Conservation (phyloP, 148 eudicot genomes). For the Polygonum aviculare region DNA sequence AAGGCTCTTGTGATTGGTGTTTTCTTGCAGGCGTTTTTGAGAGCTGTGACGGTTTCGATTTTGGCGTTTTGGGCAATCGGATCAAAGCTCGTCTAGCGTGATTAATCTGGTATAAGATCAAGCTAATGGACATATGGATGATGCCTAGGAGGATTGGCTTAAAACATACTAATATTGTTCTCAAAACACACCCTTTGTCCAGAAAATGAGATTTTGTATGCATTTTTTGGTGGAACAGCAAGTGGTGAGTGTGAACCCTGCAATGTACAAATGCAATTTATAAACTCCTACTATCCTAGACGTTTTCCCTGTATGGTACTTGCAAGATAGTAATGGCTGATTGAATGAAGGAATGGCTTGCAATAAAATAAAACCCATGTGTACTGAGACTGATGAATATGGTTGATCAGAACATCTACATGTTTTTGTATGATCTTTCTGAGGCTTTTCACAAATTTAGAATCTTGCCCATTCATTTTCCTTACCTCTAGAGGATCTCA, state of each 20-base stretch:
- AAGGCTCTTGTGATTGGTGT: too few species aligned
- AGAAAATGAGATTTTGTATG: constrained; percentile 2
- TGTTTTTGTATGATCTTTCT: not conserved
- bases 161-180: not conserved
- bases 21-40: not conserved
- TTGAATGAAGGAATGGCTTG: not conserved
- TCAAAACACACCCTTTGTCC: not conserved
- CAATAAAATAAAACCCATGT: not conserved
- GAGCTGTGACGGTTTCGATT: not conserved
- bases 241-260: not conserved
- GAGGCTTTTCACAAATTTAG: not conserved
- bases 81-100: not conserved
- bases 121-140: not conserved
- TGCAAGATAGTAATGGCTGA: not conserved
- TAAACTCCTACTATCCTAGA: not conserved
- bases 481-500: too few species aligned
- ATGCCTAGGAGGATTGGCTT: not conserved
- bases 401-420: not conserved
- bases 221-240: not conserved
- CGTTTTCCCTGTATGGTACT: not conserved
- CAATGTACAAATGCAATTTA: not conserved
- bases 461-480: not conserved
- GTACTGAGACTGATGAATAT: not conserved
- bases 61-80: not conserved
- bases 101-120: not conserved